Evolutionary conservation across 83 land plant genomes (phyloP).

Genomic region (Diphasiastrum complanatum): DNA sequence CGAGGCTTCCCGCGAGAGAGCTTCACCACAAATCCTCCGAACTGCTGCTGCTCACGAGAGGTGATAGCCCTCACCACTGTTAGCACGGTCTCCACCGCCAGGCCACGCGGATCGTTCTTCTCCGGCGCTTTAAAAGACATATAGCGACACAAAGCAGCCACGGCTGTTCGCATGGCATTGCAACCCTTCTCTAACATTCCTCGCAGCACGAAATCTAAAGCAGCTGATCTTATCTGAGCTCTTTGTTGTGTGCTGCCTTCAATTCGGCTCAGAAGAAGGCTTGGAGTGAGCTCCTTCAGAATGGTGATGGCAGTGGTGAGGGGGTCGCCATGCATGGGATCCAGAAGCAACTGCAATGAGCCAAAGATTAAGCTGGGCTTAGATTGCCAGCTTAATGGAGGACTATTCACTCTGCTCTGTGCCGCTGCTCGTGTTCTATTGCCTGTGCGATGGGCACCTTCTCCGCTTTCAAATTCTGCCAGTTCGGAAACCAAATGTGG

Average conservation of each 20-base stretch:
- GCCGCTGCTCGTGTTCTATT: constrained; percentile 1
- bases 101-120: constrained; percentile 53
- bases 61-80: constrained; percentile 44
- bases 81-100: constrained; percentile 61
- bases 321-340: constrained; percentile 54
- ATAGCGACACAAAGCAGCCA: constrained; percentile 54
- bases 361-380: constrained; percentile 32
- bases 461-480: constrained; percentile 1
- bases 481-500: constrained; percentile 29
- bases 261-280: constrained; percentile 32
- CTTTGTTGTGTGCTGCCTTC: constrained; percentile 27
- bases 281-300: constrained; percentile 42
- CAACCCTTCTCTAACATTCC: constrained; percentile 24
- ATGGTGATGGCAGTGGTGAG: constrained; percentile 35
- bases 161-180: constrained; percentile 30
- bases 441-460: constrained; percentile 7
- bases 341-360: constrained; percentile 34
- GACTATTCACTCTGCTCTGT: neutral
- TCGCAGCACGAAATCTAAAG: constrained; percentile 40
- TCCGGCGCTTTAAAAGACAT: constrained; percentile 67
- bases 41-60: constrained; percentile 42
- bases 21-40: constrained; percentile 50
- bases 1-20: constrained; percentile 55
- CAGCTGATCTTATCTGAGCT: constrained; percentile 34
- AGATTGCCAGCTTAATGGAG: constrained; percentile 3